Evolutionary conservation across 1,284 basidiomycete genomes (phyloP).

Genomic region (Fomitiporia mediterranea): DNA sequence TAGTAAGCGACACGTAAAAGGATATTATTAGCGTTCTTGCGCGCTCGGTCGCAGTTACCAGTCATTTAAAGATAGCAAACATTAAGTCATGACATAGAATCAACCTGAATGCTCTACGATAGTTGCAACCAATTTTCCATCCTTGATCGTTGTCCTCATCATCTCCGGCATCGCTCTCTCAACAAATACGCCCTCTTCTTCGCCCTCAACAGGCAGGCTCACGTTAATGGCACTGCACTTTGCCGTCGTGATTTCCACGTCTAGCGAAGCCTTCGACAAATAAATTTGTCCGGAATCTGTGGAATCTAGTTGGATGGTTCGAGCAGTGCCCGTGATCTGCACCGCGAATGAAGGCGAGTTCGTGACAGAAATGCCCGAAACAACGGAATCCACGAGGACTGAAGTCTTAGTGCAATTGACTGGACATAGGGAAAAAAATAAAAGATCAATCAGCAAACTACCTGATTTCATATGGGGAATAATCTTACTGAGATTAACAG

Average conservation of each 20-base stretch:
- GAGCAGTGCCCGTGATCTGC: conserved; percentile 86
- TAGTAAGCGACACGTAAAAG: background rate
- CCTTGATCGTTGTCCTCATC: conserved; percentile 79
- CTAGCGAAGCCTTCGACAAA: conserved; percentile 79
- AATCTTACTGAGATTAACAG: conserved; percentile 78
- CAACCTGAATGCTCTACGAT: conserved; percentile 75
- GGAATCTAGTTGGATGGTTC: conserved; percentile 91
- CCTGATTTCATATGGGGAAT: conserved; percentile 3
- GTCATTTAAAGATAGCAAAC: too few relatives aligned
- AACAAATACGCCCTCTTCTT: conserved; percentile 88
- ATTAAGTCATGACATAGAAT: too few relatives aligned
- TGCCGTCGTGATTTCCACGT: conserved; percentile 86
- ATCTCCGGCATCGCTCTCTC: conserved; percentile 96
- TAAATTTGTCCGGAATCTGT: conserved; percentile 96
- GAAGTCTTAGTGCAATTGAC: conserved; percentile 90
- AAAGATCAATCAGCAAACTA: too few relatives aligned
- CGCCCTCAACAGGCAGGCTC: conserved; percentile 80
- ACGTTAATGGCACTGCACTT: conserved; percentile 96
- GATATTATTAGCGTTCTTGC: too few relatives aligned
- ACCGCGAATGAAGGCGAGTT: conserved; percentile 90
- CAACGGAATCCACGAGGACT: conserved; percentile 86
- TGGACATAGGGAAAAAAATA: conserved; percentile 32
- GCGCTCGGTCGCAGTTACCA: too few relatives aligned
- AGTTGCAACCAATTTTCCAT: conserved; percentile 84
- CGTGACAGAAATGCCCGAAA: conserved; percentile 86